Evolutionary conservation across 257 asterid genomes (phyloP), one percentile per base, ranked within the genome.

Genomic region (Salvia splendens): DNA sequence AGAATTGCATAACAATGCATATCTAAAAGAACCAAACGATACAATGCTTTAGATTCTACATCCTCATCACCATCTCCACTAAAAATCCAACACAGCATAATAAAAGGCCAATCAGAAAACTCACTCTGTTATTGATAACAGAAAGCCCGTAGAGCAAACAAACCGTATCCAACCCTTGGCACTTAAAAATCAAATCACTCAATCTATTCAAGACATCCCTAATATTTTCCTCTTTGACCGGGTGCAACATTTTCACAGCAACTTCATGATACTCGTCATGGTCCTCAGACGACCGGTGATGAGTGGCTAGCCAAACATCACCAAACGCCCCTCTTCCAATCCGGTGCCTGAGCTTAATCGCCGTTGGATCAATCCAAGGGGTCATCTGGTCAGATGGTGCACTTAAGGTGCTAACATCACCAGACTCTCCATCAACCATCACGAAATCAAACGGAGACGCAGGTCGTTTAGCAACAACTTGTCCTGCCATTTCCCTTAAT

Each of bases 251-350:
- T 68, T 92, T 92, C 46, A 92, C 79, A 74, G 96, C 96, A 68
- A 92, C 95, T 82, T 92, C 96, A 73, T 83, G 92, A 73, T 82
- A 83, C 83, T 82, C 87, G 2, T 84, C 89, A 49, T 80, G 82
- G 58, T 88, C 92, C 49, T 77, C 81, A 3, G 92, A 77, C 14
- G 77, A 38, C 42, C 77, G 81, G 61, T 87, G 88, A 70, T 73
- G 90, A 66, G 96, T 92, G 17, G 96, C 96, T 33, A 92, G 76
- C 98, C 98, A 89, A 70, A 87, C 85, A 51, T 89, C 98, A 42
- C 98, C 98, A 70, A 92, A 86, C 1, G 81, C 78, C 49, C 98
- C 98, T 79, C 89, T 80, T 56, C 96, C 96, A 32, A 92, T 86
- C 70, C 95, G 80, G 66, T 89, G 96, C 72, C 89, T 77, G 64